Evolutionary conservation across 163 green algal genomes (phyloP), one percentile per base, ranked within the genome.

Genomic region (Volvox carteri): DNA sequence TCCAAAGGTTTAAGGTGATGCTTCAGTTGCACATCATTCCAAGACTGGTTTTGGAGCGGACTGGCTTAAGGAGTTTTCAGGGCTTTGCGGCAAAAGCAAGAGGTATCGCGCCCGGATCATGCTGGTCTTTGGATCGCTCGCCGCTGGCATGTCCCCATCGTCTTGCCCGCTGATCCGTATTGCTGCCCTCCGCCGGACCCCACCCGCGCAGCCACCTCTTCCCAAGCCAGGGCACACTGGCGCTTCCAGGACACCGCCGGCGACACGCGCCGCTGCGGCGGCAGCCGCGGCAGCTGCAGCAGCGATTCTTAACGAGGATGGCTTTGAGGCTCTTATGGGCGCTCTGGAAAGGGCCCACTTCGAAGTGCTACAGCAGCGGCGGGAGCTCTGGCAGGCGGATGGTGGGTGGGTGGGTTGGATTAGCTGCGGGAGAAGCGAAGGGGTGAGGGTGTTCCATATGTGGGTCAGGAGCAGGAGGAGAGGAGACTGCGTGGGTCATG

Each of bases 341-440:
- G 81, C 56, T 65, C 85, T 95, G 75, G 92, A 95, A 89, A 33
- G 42, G 74, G 39, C 85, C 68, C 86, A 93, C 72, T 93, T 92
- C 60, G 75, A 81, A 2, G 92, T 84, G 54, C 60, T 93, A 19
- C 85, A 86, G 77, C 54, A 81, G 30, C 83, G 78, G 77, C 91
- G 87, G 84, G 84, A 92, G 25, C 83, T 92, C 30, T 84, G 88
- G 83, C 50, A 84, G 65, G 77, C 68, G 2, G 78, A 87, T 1
- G 76, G 81, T 86, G 65, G 41, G 86, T 85, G 80, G 4, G 39
- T 21, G 37, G 30, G 18, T 52, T 76, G 7, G n/a, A 50, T 23
- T 37, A 44, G 8, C 25, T 33, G 58, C 54, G 16, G 54, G 39
- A 44, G n/a, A 41, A 6, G 92, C 86, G 28, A 58, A 58, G 48